Evolutionary conservation across 2,329 filamentous ascomycete genomes (phyloP).

Genomic region (Alternaria sp.): DNA sequence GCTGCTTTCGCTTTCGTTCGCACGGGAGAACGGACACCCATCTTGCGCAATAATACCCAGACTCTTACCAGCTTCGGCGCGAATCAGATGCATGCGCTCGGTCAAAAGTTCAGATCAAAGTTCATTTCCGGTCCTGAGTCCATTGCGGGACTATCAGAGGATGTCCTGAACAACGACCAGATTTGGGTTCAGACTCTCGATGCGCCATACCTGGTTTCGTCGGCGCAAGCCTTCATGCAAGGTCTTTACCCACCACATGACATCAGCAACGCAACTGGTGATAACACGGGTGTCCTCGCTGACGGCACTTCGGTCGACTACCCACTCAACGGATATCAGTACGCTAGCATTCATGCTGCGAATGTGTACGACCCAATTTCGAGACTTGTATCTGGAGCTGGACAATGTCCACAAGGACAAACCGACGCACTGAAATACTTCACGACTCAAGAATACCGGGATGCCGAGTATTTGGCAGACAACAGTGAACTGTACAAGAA

Average conservation of each 20-base stretch:
- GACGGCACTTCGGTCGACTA: slow-evolving; percentile 56
- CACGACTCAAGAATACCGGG: slow-evolving; percentile 49
- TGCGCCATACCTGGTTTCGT: slow-evolving; percentile 57
- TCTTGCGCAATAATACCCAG: slow-evolving; percentile 33
- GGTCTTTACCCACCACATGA: slow-evolving; percentile 63
- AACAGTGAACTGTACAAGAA: slow-evolving; percentile 54
- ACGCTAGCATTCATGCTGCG: slow-evolving; percentile 57
- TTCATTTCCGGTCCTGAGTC: slow-evolving; percentile 53
- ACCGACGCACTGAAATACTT: slow-evolving; percentile 51
- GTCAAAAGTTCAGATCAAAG: slow-evolving; percentile 58
- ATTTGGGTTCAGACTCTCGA: slow-evolving; percentile 57
- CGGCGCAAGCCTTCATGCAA: slow-evolving; percentile 67
- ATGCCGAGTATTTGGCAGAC: slow-evolving; percentile 42
- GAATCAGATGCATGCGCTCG: slow-evolving; percentile 59
- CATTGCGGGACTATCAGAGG: slow-evolving; percentile 52
- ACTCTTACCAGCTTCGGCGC: slow-evolving; percentile 62
- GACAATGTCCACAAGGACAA: slow-evolving; percentile 52
- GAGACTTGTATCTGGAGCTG: slow-evolving; percentile 58
- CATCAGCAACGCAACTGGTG: slow-evolving; percentile 31
- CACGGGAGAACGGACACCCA: slow-evolving; percentile 63
- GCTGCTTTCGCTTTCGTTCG: slow-evolving; percentile 61
- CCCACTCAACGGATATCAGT: slow-evolving; percentile 65
- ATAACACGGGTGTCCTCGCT: slow-evolving; percentile 53
- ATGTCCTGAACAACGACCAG: slow-evolving; percentile 55
- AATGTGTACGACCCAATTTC: slow-evolving; percentile 57